Conservation (phyloP, 371 early-diverging fungal species). For the Mucor piriformis region DNA sequence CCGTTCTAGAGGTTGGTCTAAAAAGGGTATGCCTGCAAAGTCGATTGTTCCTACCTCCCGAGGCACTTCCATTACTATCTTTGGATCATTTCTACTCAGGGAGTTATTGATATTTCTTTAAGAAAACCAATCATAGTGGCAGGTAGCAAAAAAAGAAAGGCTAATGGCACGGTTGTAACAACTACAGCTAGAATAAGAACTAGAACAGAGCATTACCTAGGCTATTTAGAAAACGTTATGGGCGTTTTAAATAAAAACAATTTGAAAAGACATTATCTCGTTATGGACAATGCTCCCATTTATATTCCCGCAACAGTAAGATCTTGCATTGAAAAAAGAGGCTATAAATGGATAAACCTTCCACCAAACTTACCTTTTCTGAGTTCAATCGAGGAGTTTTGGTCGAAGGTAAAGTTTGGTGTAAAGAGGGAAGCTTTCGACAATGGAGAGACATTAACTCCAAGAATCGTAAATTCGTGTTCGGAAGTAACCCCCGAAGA, state of each 20-base stretch:
- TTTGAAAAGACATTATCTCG: neutral
- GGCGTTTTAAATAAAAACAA: neutral
- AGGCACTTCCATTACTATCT: slow-evolving; percentile 12
- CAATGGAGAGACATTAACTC: slow-evolving; percentile 9
- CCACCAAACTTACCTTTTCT: too few relatives aligned
- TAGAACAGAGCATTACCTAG: too few relatives aligned
- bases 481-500: slow-evolving; percentile 7
- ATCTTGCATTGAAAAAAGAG: neutral
- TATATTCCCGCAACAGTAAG: neutral
- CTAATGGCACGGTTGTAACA: neutral
- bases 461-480: slow-evolving; percentile 7
- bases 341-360: too few relatives aligned
- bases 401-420: too few relatives aligned
- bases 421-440: slow-evolving; percentile 10
- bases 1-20: neutral
- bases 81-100: slow-evolving; percentile 13
- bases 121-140: slow-evolving; percentile 6
- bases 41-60: neutral
- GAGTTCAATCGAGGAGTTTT: too few relatives aligned
- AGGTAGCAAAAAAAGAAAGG: neutral
- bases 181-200: neutral
- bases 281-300: slow-evolving; percentile 4
- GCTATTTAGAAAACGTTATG: neutral
- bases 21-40: neutral
- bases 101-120: slow-evolving; percentile 16